Base-by-base conservation (phyloP, 164 flowering plant genomes). In the Macadamia tetraphylla region DNA sequence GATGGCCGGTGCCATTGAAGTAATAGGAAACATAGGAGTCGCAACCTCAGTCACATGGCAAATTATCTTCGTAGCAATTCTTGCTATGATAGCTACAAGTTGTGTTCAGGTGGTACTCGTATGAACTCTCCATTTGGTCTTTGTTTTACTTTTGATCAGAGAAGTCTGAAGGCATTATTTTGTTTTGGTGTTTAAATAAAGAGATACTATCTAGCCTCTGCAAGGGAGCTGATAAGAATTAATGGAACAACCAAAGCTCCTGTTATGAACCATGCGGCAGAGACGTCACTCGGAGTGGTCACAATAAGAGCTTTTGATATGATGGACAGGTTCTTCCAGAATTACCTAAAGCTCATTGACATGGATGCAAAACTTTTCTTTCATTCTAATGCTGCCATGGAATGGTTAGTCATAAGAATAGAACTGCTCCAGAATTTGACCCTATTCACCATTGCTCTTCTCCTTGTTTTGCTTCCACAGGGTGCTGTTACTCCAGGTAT, bases 191-290 rank as follows among this genome's bases (percentile, higher is more conserved):
- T 62, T 42, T 29, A 40, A 52, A 46, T 59, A 29, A 77, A 93
- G 97, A 81, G 69, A 1, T 88, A 89, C 65, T 91, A 89, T 74
- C 71, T 85, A 51, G 87, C 94, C 18, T 75, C 91, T 46, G 89
- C 96, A 7, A 80, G 85, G 71, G 92, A 88, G 63, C 82, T 94
- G 6, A 80, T 86, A 43, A 78, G 98, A 73, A 86, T 94, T 59
- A 89, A 88, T 61, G 96, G 96, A 72, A 91, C 93, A 9, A 89
- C 98, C 6, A 94, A 91, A 79, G 97, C 98, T 9, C 94, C 96
- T 0, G 80, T 91, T 15, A 83, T 88, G 90, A 91, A 88, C 64
- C 84, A 81, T 74, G 85, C 86, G 68, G 76, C 92, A 4, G 98
- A 94, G 83, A 89, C 97, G 69, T 79, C 92, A 35, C 87, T 77